Conservation (phyloP, 2,329 filamentous ascomycete genomes). For the Cercospora sp. region DNA sequence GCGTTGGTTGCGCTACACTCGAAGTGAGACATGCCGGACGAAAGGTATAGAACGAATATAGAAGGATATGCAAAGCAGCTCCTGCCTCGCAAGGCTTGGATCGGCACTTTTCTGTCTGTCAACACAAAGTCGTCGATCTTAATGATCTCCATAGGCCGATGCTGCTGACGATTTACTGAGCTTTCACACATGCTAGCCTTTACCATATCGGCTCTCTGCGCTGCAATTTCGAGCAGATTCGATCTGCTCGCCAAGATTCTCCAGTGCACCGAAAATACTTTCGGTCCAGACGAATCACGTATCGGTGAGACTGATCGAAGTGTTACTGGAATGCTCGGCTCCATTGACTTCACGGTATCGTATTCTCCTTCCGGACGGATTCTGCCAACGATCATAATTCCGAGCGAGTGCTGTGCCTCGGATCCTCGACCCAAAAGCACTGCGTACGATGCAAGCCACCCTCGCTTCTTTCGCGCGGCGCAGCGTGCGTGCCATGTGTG, state of each 20-base stretch:
- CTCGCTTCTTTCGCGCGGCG: background rate
- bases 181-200: background rate
- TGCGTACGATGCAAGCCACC: background rate
- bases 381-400: background rate
- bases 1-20: background rate
- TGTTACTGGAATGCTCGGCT: background rate
- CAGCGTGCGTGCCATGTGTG: conserved; percentile 12
- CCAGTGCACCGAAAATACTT: background rate
- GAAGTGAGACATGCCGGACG: background rate
- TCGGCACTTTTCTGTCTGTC: background rate
- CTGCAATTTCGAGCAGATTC: background rate
- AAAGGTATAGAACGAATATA: background rate
- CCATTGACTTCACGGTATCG: background rate
- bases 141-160: background rate
- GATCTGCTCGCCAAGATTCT: background rate
- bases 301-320: background rate
- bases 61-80: background rate
- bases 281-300: background rate
- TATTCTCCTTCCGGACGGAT: background rate
- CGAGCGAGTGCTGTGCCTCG: background rate
- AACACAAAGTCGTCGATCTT: background rate
- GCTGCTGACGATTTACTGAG: background rate
- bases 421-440: conserved; percentile 4
- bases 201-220: background rate
- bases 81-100: background rate